Percentiles rank a stretch among this genome's conserved stretches.
Evolutionary conservation across 2,329 filamentous ascomycete species (phyloP).

Genomic region (Chaetomium strumarium): DNA sequence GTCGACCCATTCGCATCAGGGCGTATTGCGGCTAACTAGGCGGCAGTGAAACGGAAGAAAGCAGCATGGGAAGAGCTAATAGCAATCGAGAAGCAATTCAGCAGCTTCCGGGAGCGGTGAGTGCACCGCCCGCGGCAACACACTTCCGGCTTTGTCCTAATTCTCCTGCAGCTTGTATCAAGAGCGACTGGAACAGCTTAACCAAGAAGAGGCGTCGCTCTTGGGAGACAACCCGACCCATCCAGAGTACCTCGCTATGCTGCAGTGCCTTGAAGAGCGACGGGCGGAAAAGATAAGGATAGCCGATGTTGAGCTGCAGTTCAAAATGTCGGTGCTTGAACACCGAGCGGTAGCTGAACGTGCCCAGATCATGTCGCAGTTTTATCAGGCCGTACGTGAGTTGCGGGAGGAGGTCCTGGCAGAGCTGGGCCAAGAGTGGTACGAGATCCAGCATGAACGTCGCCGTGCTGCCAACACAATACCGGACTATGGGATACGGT

Average conservation of each 20-base stretch:
- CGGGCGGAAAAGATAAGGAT: conserved; percentile 73
- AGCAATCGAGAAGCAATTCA: conserved; percentile 82
- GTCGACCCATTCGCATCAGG: neutral
- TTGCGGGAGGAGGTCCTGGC: conserved; percentile 75
- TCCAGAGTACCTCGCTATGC: conserved; percentile 84
- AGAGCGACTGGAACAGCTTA: conserved; percentile 76
- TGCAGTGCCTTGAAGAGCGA: conserved; percentile 77
- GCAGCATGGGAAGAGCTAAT: conserved; percentile 73
- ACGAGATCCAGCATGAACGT: conserved; percentile 85
- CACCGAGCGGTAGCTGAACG: conserved; percentile 73
- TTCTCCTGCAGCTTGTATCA: conserved; percentile 64
- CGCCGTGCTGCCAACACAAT: conserved; percentile 63
- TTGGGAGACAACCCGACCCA: conserved; percentile 63
- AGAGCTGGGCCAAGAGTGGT: conserved; percentile 80
- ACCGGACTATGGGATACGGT: conserved; percentile 75
- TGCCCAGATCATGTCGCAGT: conserved; percentile 83
- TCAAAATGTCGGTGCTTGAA: conserved; percentile 67
- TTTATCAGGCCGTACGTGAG: conserved; percentile 79
- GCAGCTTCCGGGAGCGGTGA: conserved; percentile 73
- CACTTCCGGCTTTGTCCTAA: conserved; percentile 18
- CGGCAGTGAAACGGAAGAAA: conserved; percentile 67
- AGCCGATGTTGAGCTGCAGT: conserved; percentile 66
- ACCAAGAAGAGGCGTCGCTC: conserved; percentile 61
- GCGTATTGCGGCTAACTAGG: conserved; percentile 21
- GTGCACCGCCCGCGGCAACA: conserved; percentile 23